phyloP scores from a whole-genome alignment of 2,329 filamentous ascomycete genomes.

The Hyphodiscus sp. region DNA sequence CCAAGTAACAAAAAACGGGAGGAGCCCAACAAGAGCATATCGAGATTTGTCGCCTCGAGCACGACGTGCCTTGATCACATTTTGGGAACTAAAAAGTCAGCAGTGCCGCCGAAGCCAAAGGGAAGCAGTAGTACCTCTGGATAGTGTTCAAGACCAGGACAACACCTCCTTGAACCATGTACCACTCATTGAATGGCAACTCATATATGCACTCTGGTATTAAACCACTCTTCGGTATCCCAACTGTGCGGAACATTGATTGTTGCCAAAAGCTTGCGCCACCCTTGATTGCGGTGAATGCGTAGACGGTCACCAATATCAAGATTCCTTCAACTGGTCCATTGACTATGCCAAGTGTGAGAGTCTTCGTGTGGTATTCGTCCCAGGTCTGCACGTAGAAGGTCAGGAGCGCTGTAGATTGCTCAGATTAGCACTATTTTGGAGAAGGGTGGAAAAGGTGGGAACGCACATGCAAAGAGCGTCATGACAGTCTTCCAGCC shows the following conservation, averaged over 20 bases:
- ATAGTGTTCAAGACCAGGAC: slow-evolving; percentile 82
- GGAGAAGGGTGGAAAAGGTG: not conserved
- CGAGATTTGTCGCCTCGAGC: slow-evolving; percentile 65
- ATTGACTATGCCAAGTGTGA: slow-evolving; percentile 86
- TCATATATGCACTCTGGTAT: slow-evolving; percentile 70
- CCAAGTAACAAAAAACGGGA: slow-evolving; percentile 79
- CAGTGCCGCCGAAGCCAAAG: not conserved
- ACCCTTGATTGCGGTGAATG: slow-evolving; percentile 75
- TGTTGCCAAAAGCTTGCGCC: slow-evolving; percentile 92
- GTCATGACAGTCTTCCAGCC: slow-evolving; percentile 80
- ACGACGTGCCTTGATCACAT: slow-evolving; percentile 77
- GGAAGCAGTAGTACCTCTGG: slow-evolving; percentile 43
- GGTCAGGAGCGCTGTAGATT: slow-evolving; percentile 66
- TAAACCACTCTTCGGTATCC: slow-evolving; percentile 51
- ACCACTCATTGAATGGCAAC: slow-evolving; percentile 85
- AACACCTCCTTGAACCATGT: slow-evolving; percentile 76
- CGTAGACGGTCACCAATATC: slow-evolving; percentile 74
- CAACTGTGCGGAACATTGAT: slow-evolving; percentile 70
- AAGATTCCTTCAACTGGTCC: slow-evolving; percentile 93
- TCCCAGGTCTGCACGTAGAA: slow-evolving; percentile 99
- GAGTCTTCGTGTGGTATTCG: slow-evolving; percentile 94
- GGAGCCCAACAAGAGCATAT: slow-evolving; percentile 72
- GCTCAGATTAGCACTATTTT: slow-evolving; percentile 5
- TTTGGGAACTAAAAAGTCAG: slow-evolving; percentile 51
- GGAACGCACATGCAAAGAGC: slow-evolving; percentile 68